Base-by-base conservation (phyloP, 2,329 filamentous ascomycete species). In the Penicillium sp. region DNA sequence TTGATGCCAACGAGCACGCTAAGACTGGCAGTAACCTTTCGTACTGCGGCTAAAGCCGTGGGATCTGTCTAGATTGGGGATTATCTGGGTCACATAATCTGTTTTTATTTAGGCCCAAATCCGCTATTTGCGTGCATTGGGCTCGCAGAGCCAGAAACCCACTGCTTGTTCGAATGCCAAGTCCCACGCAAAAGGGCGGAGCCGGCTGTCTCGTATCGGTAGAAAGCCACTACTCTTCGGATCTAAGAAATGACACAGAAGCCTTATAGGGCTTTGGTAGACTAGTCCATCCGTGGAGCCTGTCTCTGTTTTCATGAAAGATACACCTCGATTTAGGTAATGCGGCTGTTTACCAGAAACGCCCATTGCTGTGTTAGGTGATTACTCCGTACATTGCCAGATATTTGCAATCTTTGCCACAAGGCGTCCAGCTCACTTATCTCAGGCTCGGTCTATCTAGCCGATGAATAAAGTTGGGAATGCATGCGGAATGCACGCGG, bases 101-200 rank as follows among this genome's bases (percentile, higher is more conserved):
- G 9, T 28, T 15, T 31, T 25, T 25, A 27, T 32, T 27, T 12
- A 27, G 42, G 13, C 27, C 29, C 6, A 48, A 24, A 40, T 13
- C 41, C 35, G 25, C 25, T 15, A 18, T 37, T 31, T 25, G n/a
- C 32, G 38, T 41, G 46, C 27, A 43, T 43, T 38, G 33, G 46
- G 23, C 40, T 33, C 41, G 33, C 40, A 32, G 33, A 41, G 32
- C 41, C 29, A 44, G 41, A 48, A 27, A 18, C n/a, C 35, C 41
- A 48, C 46, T 39, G 40, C 31, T 39, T 41, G 32, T 15, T 40
- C 33, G 27, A 48, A 20, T 41, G 41, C 31, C 20, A 24, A 44
- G 5, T 9, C 40, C 32, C 46, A 27, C 27, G 38, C 28, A 24
- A 43, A 44, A 23, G 24, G 27, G 46, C n/a, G 20, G 32, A 48